A percentile compares a stretch with the other conserved stretches of the same genome.
These are phyloP conservation scores for Tricholoma terreum DNA, from an alignment of 768 basidiomycete species.

Conservation along the genomic window DNA sequence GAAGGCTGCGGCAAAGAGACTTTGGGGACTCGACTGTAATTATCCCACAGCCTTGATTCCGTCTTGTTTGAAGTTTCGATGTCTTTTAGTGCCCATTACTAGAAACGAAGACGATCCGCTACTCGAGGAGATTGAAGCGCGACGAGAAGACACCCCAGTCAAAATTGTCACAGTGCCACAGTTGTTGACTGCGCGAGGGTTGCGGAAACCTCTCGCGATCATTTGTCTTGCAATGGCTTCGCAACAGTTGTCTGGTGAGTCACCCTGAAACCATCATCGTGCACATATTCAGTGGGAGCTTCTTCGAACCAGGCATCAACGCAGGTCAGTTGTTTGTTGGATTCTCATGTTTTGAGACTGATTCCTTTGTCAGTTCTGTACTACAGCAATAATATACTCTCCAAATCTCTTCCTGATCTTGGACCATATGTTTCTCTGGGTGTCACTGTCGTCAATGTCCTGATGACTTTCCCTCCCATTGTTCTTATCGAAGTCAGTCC, in stretches of 20 bases:
- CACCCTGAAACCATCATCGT: neutral
- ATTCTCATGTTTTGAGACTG: slow-evolving; percentile 1
- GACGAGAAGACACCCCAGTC: slow-evolving; percentile 22
- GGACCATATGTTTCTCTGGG: slow-evolving; percentile 83
- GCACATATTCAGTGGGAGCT: neutral
- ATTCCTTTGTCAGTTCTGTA: slow-evolving; percentile 62
- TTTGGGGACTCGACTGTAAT: slow-evolving; percentile 48
- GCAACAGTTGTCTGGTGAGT: slow-evolving; percentile 76
- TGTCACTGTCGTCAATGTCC: slow-evolving; percentile 81
- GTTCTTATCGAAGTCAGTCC: slow-evolving; percentile 74
- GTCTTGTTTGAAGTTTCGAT: neutral
- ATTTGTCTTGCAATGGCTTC: slow-evolving; percentile 70
- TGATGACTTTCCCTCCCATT: slow-evolving; percentile 83
- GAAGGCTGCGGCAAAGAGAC: slow-evolving; percentile 39
- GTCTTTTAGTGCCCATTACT: slow-evolving; percentile 2
- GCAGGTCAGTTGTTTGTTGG: slow-evolving; percentile 42
- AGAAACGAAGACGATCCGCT: slow-evolving; percentile 30
- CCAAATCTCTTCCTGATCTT: slow-evolving; percentile 70
- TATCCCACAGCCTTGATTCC: neutral
- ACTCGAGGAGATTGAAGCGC: slow-evolving; percentile 30
- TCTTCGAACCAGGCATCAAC: slow-evolving; percentile 57
- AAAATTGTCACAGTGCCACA: slow-evolving; percentile 48
- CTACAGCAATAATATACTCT: slow-evolving; percentile 87
- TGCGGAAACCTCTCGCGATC: slow-evolving; percentile 61
- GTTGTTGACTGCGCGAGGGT: slow-evolving; percentile 47